Conservation (phyloP, 306 rosid species). For the Glycine soja region DNA sequence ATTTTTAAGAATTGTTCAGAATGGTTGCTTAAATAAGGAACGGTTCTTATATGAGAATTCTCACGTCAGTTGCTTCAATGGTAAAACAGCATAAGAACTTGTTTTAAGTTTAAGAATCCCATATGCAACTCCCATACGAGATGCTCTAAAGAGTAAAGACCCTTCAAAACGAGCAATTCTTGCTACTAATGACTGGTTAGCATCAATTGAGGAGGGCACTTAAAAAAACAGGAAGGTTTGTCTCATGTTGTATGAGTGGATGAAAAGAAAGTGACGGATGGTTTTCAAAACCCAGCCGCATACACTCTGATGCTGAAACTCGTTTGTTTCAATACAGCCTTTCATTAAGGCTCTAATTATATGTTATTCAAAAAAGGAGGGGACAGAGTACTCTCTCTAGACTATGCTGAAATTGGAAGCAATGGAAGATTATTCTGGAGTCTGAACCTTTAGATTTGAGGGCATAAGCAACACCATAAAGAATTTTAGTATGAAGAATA, state of each 20-base stretch:
- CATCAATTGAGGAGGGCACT: slow-evolving; percentile 19
- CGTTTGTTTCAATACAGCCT: slow-evolving; percentile 23
- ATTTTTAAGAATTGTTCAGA: too few relatives aligned
- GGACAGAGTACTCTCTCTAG: neutral
- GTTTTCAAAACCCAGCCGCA: neutral
- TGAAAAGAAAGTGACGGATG: slow-evolving; percentile 7
- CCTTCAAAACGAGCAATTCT: neutral
- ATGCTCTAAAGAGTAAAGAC: neutral
- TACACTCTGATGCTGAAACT: slow-evolving; percentile 10
- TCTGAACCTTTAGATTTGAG: slow-evolving; percentile 24
- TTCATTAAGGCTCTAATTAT: slow-evolving; percentile 16
- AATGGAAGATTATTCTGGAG: slow-evolving; percentile 1
- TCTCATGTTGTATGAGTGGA: neutral
- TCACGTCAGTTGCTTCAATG: too few relatives aligned
- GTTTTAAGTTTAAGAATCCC: too few relatives aligned
- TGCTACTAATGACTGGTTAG: slow-evolving; percentile 1
- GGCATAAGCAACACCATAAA: neutral
- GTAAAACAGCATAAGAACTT: too few relatives aligned
- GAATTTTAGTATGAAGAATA: neutral
- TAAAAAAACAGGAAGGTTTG: neutral
- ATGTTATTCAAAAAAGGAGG: slow-evolving; percentile 2
- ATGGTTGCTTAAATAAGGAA: too few relatives aligned
- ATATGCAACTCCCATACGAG: too few relatives aligned
- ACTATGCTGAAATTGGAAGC: neutral
- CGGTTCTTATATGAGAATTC: too few relatives aligned